Conservation (phyloP, 2,329 filamentous ascomycete species). For the Calycina herbarum region DNA sequence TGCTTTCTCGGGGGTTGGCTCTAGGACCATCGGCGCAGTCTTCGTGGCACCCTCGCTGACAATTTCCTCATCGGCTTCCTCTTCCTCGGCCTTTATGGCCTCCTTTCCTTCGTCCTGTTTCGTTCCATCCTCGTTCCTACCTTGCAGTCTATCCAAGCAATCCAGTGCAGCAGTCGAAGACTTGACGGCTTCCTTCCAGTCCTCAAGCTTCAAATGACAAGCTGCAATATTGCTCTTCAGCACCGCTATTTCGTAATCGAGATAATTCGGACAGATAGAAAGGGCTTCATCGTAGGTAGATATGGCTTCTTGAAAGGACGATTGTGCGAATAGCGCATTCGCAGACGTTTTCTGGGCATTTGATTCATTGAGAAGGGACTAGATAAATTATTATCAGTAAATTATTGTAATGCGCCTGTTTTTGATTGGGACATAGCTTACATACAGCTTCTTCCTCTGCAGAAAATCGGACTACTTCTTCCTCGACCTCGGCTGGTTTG, state of each 20-base stretch:
- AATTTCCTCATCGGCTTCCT: constrained; percentile 58
- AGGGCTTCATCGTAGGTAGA: constrained; percentile 81
- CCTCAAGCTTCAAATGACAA: constrained; percentile 79
- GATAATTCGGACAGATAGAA: constrained; percentile 75
- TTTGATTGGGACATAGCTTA: constrained; percentile 3
- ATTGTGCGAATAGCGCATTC: constrained; percentile 74
- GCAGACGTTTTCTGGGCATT: constrained; percentile 72
- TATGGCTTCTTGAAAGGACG: constrained; percentile 75
- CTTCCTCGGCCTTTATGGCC: constrained; percentile 39
- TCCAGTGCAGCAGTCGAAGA: constrained; percentile 73
- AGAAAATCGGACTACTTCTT: constrained; percentile 39
- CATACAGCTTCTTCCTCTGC: constrained; percentile 46
- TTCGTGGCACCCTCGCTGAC: constrained; percentile 57
- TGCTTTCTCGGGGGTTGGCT: constrained; percentile 29
- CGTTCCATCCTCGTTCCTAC: constrained; percentile 25
- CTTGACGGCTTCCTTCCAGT: constrained; percentile 82
- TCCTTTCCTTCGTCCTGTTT: constrained; percentile 38
- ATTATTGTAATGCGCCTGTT: neutral
- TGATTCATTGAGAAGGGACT: constrained; percentile 71
- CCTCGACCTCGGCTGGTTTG: constrained; percentile 21
- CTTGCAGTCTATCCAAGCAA: constrained; percentile 62
- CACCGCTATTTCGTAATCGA: constrained; percentile 86
- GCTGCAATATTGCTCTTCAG: constrained; percentile 87
- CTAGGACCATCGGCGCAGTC: constrained; percentile 38
- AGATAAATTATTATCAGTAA: constrained; percentile 7